Evolutionary conservation across 1,139 yeast genomes (phyloP), one percentile per base, ranked within the genome.

Genomic region (Debaryomyces sp.): DNA sequence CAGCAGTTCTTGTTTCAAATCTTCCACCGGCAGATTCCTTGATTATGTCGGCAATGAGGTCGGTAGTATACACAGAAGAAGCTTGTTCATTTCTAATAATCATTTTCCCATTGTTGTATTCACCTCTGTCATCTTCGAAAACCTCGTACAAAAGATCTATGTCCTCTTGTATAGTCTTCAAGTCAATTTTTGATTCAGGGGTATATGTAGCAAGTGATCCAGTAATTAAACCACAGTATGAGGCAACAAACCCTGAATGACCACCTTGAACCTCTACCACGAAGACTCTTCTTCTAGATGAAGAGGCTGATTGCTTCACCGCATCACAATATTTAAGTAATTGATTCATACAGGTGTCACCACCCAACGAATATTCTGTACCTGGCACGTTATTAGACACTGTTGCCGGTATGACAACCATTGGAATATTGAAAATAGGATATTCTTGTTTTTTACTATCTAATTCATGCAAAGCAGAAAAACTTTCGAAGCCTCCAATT

Each of bases 191-290:
- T 55, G 86, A 85, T 67, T 94, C 99, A 10, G 99, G 99, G 17
- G 91, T 89, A 67, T 92, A 94, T 6, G 94, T 89, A 7, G 96
- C 96, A 56, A 88, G 84, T 1, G 98, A 96, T 51, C 99, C 99
- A 42, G 94, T 87, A 44, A 90, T 88, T 54, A 94, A 77, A n/a
- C 95, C 92, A 34, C 92, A 87, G 64, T 81, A 84, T 1, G 96
- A 84, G 10, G 98, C 97, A 60, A 94, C 84, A 67, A 83, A 94
- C 29, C 99, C 99, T 7, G 96, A 87, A 70, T 90, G 87, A 48
- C 98, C 99, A 59, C 99, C 99, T 75, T 94, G 98, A 32, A 89
- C 96, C 63, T 94, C 99, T 53, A 94, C 96, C 26, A 94, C 97
- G 66, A 94, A 94, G 6, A 89, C 96, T 63, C 99, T 82, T 60